These are phyloP conservation scores for Arachis stenosperma DNA, from an alignment of 306 rosid species.

Conservation along the genomic window DNA sequence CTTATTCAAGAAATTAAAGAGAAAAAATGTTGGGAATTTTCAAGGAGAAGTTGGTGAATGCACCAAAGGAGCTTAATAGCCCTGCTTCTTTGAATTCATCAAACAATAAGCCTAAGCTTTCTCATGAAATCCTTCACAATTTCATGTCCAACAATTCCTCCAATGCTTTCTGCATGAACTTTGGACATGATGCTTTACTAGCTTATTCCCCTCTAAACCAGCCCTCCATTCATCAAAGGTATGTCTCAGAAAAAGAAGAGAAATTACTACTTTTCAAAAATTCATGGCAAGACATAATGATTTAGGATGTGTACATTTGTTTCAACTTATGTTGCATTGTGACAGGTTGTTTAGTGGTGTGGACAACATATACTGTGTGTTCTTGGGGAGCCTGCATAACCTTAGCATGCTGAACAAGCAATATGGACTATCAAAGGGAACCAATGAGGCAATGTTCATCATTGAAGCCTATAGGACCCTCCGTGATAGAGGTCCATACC, in stretches of 20 bases:
- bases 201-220: constrained; percentile 56
- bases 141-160: constrained; percentile 58
- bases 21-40: constrained; percentile 81
- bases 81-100: constrained; percentile 58
- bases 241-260: not conserved
- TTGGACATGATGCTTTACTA: constrained; percentile 58
- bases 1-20: not conserved
- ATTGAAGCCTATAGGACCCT: constrained; percentile 84
- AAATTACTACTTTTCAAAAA: not conserved
- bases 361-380: constrained; percentile 77
- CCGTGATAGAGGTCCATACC: constrained; percentile 90
- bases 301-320: too few relatives aligned
- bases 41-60: constrained; percentile 69
- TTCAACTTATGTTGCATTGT: not conserved
- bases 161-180: constrained; percentile 58
- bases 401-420: constrained; percentile 71
- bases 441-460: constrained; percentile 79
- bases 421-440: constrained; percentile 74
- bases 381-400: constrained; percentile 72
- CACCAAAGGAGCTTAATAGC: constrained; percentile 91
- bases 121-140: constrained; percentile 54
- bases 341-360: constrained; percentile 83
- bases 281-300: too few relatives aligned
- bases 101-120: constrained; percentile 51
- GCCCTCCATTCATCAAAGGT: constrained; percentile 53